Evolutionary conservation across 108 stramenopile genomes (phyloP).

Genomic region (Stephanodiscus minutulus): DNA sequence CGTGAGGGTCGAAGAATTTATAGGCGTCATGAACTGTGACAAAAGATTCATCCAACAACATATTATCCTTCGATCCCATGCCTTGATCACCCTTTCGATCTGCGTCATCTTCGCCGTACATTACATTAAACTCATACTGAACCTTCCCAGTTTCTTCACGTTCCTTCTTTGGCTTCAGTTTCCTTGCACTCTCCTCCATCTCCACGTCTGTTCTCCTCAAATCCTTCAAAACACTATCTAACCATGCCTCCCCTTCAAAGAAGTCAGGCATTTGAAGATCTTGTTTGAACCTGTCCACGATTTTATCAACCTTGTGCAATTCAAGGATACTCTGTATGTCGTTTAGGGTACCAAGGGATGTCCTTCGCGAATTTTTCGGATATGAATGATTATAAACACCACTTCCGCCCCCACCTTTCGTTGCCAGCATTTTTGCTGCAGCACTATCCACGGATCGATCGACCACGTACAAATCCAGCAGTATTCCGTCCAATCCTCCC

Average conservation of each 20-base stretch:
- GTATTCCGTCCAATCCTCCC: constrained; percentile 33
- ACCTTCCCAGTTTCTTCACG: not conserved
- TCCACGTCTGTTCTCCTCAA: constrained; percentile 38
- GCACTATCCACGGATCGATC: constrained; percentile 42
- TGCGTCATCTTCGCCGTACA: constrained; percentile 15
- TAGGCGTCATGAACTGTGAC: constrained; percentile 16
- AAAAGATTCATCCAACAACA: constrained; percentile 18
- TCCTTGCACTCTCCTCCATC: constrained; percentile 17
- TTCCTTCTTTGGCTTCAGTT: constrained; percentile 6
- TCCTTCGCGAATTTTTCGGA: constrained; percentile 12
- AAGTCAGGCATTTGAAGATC: constrained; percentile 47
- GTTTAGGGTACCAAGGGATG: constrained; percentile 33
- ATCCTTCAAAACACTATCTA: constrained; percentile 15
- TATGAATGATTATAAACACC: not conserved
- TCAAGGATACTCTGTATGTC: constrained; percentile 40
- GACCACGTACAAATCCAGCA: constrained; percentile 32
- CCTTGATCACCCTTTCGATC: constrained; percentile 9
- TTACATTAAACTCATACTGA: constrained; percentile 23
- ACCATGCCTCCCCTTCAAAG: constrained; percentile 35
- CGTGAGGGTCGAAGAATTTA: constrained; percentile 39
- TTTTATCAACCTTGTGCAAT: constrained; percentile 39
- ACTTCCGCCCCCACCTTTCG: constrained; percentile 11
- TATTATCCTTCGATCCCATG: constrained; percentile 15
- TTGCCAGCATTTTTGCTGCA: constrained; percentile 29
- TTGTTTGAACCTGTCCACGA: constrained; percentile 41